Percentiles rank a stretch among this genome's conserved stretches.
These are phyloP conservation scores for Xerocomus brunneocitrinus DNA, from an alignment of 768 basidiomycete genomes.

Conservation along the genomic window DNA sequence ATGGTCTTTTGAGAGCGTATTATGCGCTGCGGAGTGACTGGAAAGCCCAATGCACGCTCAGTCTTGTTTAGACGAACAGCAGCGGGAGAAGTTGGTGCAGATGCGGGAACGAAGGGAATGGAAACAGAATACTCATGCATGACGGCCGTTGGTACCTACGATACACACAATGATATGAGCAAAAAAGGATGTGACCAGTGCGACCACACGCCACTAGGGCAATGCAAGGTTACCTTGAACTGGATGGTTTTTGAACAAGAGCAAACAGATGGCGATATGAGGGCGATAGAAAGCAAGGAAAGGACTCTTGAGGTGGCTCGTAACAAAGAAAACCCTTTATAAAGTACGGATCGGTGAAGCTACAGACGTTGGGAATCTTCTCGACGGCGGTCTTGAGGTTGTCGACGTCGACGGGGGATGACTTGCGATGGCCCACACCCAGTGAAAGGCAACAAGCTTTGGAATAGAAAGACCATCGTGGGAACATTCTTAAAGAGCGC, in stretches of 20 bases:
- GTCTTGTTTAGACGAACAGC: constrained; percentile 32
- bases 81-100: constrained; percentile 43
- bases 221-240: constrained; percentile 19
- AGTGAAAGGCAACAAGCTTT: constrained; percentile 27
- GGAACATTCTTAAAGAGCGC: constrained; percentile 35
- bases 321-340: constrained; percentile 8
- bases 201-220: not conserved
- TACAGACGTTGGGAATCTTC: constrained; percentile 3
- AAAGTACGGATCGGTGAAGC: constrained; percentile 14
- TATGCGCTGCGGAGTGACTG: constrained; percentile 65
- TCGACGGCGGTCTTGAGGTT: constrained; percentile 10
- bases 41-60: constrained; percentile 33
- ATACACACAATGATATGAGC: constrained; percentile 5
- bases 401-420: constrained; percentile 11
- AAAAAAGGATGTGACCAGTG: not conserved
- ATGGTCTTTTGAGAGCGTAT: constrained; percentile 41
- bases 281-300: constrained; percentile 22
- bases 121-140: constrained; percentile 32
- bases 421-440: constrained; percentile 17
- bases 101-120: constrained; percentile 33
- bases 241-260: constrained; percentile 12
- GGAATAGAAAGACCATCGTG: constrained; percentile 24
- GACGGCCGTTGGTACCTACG: constrained; percentile 14
- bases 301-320: constrained; percentile 19
- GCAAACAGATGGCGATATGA: constrained; percentile 21